phyloP scores from a whole-genome alignment of 345 rosid genomes.

The Eucalyptus sp. region DNA sequence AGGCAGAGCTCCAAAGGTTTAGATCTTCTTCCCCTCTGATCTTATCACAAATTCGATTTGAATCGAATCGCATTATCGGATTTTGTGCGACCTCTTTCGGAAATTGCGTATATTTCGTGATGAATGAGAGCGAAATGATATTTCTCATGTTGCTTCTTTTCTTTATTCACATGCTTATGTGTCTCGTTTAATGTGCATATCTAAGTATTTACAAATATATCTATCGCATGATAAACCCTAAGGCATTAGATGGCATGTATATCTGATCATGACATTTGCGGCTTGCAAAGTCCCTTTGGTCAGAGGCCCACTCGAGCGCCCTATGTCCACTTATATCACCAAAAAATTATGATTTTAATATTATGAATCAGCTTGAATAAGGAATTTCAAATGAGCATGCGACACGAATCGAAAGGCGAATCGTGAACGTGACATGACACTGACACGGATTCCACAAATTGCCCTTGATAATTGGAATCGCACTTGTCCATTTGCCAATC shows the following conservation, averaged over 20 bases:
- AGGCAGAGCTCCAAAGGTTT: background rate
- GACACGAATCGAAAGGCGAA: background rate
- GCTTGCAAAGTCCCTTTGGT: too few species aligned
- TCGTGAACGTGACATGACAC: background rate
- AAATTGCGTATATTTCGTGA: background rate
- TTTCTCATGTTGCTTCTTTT: too few species aligned
- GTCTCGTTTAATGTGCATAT: too few species aligned
- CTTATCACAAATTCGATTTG: background rate
- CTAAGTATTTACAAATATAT: too few species aligned
- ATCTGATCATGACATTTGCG: background rate
- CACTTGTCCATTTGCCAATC: background rate
- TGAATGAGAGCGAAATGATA: background rate
- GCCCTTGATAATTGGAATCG: background rate
- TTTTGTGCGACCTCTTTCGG: accelerated
- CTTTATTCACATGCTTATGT: too few species aligned
- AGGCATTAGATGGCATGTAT: too few species aligned
- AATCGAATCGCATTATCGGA: background rate
- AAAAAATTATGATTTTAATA: background rate
- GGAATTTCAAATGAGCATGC: background rate
- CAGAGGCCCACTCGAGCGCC: accelerated
- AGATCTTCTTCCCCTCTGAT: background rate
- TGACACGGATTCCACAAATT: background rate
- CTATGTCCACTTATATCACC: background rate
- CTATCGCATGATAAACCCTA: too few species aligned
- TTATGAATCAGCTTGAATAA: background rate